These are phyloP conservation scores for Fusarium staphyleae DNA, from an alignment of 2,329 filamentous ascomycete species.

Conservation along the genomic window DNA sequence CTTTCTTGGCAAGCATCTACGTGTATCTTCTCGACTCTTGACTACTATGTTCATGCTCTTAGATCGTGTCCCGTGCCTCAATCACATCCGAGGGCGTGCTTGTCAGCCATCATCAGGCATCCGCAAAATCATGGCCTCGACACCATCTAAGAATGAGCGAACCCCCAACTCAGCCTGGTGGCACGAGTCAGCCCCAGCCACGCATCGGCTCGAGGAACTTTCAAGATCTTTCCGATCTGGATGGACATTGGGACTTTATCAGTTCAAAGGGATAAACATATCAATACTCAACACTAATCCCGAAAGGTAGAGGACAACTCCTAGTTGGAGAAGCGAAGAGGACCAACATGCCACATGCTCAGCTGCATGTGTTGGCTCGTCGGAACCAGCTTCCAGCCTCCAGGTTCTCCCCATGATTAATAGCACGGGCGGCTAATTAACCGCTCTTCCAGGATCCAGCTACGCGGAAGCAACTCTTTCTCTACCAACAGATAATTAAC, in stretches of 20 bases:
- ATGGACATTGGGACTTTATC: too few species aligned
- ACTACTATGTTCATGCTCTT: background rate
- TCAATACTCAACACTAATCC: background rate
- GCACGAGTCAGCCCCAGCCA: constrained; percentile 26
- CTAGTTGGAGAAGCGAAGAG: constrained; percentile 30
- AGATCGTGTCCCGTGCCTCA: background rate
- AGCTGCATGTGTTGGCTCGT: constrained; percentile 39
- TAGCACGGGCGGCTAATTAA: constrained; percentile 29
- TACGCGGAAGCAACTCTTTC: constrained; percentile 24
- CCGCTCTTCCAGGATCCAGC: constrained; percentile 23
- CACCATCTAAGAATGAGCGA: constrained; percentile 5
- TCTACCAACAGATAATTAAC: constrained; percentile 1
- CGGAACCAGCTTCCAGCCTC: constrained; percentile 31
- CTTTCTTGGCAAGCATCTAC: constrained; percentile 23
- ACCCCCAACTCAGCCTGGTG: constrained; percentile 3
- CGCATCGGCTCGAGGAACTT: constrained; percentile 1
- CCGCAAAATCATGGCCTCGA: background rate
- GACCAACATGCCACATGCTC: constrained; percentile 33
- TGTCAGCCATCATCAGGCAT: constrained; percentile 16
- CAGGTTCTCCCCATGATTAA: constrained; percentile 36
- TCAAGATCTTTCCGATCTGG: background rate
- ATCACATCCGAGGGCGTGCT: constrained; percentile 8
- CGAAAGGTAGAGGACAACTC: background rate
- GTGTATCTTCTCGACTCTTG: constrained; percentile 1
- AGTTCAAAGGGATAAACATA: too few species aligned